These are phyloP conservation scores for Penicillium sp. DNA, from an alignment of 2,329 filamentous ascomycete genomes.

Conservation along the genomic window DNA sequence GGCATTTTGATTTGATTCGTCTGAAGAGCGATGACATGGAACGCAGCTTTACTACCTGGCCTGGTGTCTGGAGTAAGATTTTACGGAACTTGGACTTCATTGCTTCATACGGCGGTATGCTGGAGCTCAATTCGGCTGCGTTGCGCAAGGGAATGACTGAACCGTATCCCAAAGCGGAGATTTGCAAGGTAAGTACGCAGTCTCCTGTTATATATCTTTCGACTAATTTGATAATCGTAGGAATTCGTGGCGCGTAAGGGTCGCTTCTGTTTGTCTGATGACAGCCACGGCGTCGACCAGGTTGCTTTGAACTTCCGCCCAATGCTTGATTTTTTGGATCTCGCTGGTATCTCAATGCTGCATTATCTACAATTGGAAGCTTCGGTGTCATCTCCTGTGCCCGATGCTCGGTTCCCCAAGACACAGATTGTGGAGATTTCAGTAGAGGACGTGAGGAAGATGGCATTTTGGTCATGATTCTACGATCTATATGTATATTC, in stretches of 20 bases:
- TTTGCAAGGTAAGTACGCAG: slow-evolving; percentile 57
- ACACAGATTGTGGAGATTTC: slow-evolving; percentile 27
- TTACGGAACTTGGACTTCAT: slow-evolving; percentile 65
- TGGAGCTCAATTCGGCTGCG: slow-evolving; percentile 83
- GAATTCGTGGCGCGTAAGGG: slow-evolving; percentile 65
- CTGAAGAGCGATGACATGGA: slow-evolving; percentile 64
- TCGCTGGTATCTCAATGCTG: slow-evolving; percentile 31
- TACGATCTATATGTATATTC: not conserved
- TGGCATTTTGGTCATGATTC: slow-evolving; percentile 26
- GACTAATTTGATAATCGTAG: slow-evolving; percentile 32
- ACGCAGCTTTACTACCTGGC: slow-evolving; percentile 50
- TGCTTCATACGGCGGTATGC: slow-evolving; percentile 63
- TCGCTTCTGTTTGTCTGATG: slow-evolving; percentile 82
- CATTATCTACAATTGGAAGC: slow-evolving; percentile 31
- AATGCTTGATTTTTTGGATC: slow-evolving; percentile 61
- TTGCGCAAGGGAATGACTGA: slow-evolving; percentile 82
- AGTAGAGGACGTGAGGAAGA: slow-evolving; percentile 29
- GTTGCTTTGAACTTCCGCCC: slow-evolving; percentile 73
- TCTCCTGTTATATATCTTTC: slow-evolving; percentile 11
- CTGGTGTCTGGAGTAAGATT: slow-evolving; percentile 63
- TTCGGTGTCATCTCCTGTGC: slow-evolving; percentile 6
- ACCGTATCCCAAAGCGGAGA: slow-evolving; percentile 72
- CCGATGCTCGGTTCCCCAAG: slow-evolving; percentile 32
- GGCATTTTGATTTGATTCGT: slow-evolving; percentile 87
- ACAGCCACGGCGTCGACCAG: slow-evolving; percentile 82